Evolutionary conservation across 305 asterid genomes (phyloP).

Genomic region (Fraxinus latifolia): DNA sequence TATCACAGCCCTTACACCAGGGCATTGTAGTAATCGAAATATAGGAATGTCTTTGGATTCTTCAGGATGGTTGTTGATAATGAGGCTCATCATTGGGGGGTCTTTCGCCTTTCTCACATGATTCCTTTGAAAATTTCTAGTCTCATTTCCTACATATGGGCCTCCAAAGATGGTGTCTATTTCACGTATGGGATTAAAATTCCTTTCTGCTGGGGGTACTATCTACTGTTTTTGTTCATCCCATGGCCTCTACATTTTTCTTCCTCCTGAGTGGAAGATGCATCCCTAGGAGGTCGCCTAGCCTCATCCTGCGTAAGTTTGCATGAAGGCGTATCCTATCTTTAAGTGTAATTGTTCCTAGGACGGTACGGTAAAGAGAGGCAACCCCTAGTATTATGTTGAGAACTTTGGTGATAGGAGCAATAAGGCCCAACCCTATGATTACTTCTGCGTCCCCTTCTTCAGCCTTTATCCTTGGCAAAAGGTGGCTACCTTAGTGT

Average conservation of each 20-base stretch:
- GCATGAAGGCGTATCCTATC: neutral
- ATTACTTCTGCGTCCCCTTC: neutral
- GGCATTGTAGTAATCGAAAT: neutral
- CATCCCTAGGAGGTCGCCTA: neutral
- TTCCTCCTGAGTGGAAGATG: neutral
- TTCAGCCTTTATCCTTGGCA: neutral
- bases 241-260: too few relatives aligned
- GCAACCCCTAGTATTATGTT: neutral
- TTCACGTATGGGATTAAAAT: neutral
- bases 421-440: neutral
- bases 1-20: neutral
- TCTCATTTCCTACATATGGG: neutral
- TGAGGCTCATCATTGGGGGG: neutral
- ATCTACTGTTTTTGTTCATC: neutral
- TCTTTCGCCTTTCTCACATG: neutral
- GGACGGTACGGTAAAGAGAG: neutral
- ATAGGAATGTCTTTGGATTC: neutral
- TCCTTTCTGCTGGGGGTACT: neutral
- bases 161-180: neutral
- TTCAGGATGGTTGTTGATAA: neutral
- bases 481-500: neutral
- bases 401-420: neutral
- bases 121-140: too few relatives aligned
- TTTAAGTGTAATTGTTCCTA: neutral
- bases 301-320: neutral